Percentiles rank a stretch among this genome's conserved stretches.
Conservation (phyloP, 2,329 filamentous ascomycete species). For the Passalora sequoiae region DNA sequence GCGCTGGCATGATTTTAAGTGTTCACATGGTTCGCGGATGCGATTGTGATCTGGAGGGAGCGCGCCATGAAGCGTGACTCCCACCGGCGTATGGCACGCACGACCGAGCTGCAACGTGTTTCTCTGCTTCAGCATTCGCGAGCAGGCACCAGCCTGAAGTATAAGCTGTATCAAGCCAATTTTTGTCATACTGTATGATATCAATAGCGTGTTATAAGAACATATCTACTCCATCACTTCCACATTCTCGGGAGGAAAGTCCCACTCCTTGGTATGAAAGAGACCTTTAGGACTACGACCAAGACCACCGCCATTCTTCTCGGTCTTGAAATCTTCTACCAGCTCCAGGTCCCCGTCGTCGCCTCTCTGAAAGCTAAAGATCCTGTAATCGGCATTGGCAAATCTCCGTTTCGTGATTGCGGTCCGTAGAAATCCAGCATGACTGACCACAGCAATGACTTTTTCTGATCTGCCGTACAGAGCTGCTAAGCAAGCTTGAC, state of each 20-base stretch:
- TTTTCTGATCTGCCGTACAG: conserved; percentile 54
- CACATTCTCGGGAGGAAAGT: conserved; percentile 14
- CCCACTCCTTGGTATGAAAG: conserved; percentile 16
- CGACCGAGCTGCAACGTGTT: too few relatives aligned
- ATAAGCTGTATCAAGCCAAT: too few relatives aligned
- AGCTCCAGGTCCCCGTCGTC: conserved; percentile 8
- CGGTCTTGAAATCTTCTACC: conserved; percentile 15
- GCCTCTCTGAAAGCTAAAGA: conserved; percentile 15
- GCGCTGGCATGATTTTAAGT: too few relatives aligned
- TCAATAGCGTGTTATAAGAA: background rate
- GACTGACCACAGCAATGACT: conserved; percentile 55
- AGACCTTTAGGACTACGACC: conserved; percentile 20
- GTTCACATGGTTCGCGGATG: too few relatives aligned
- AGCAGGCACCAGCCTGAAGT: too few relatives aligned
- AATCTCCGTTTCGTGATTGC: conserved; percentile 13
- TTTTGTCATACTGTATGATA: background rate
- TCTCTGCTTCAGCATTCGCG: too few relatives aligned
- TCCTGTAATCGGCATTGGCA: conserved; percentile 21
- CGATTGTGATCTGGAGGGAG: too few relatives aligned
- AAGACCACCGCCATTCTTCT: conserved; percentile 15
- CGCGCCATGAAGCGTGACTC: too few relatives aligned
- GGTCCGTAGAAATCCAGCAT: conserved; percentile 20
- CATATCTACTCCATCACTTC: conserved; percentile 4
- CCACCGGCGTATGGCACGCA: too few relatives aligned
- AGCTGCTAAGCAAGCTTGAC: conserved; percentile 46